Percentiles rank a stretch among this genome's conserved stretches.
These are phyloP conservation scores for Pelargonium australe DNA, from an alignment of 441 rosid genomes.

Conservation along the genomic window DNA sequence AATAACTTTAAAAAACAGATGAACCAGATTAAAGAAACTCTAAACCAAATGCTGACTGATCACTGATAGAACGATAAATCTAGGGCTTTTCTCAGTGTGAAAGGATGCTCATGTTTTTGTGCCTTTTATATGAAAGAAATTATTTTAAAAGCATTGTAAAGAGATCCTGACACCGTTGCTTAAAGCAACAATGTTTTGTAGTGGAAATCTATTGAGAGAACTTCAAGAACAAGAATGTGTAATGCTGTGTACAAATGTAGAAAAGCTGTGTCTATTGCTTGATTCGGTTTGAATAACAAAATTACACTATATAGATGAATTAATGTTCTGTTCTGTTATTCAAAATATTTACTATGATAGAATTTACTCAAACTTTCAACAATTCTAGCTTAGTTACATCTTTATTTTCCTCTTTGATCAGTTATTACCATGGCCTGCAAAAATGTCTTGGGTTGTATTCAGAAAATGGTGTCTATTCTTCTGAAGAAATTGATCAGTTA, in stretches of 20 bases:
- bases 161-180: background rate
- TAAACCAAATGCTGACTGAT: background rate
- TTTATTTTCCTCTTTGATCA: constrained; percentile 32
- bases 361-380: background rate
- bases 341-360: background rate
- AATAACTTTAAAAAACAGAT: background rate
- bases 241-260: background rate
- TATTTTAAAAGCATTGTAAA: background rate
- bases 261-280: background rate
- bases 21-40: background rate
- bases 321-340: background rate
- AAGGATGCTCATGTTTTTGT: background rate
- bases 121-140: background rate
- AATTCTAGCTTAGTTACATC: constrained; percentile 18
- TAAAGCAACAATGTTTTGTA: background rate
- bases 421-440: constrained; percentile 94
- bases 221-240: background rate
- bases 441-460: constrained; percentile 63
- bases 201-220: background rate
- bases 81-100: background rate
- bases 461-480: constrained; percentile 55
- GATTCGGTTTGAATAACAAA: background rate
- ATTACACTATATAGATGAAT: background rate
- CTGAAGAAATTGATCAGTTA: constrained; percentile 68
- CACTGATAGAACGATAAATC: background rate